Evolutionary conservation across 495 filamentous ascomycete genomes (phyloP).

Genomic region (Trichoderma orchidacearum): DNA sequence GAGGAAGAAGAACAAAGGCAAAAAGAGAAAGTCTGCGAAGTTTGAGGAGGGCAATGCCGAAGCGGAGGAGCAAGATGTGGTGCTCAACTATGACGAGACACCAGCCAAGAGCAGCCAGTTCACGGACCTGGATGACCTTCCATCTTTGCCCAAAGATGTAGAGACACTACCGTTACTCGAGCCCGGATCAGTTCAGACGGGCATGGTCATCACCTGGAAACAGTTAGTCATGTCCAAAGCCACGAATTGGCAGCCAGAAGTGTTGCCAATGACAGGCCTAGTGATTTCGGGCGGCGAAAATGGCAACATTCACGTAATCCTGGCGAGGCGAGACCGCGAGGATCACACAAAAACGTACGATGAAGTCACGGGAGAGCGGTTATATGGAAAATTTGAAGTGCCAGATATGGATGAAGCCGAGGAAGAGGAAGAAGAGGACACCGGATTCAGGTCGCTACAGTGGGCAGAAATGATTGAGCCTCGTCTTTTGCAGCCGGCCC

Average conservation of each 20-base stretch:
- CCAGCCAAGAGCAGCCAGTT: constrained; percentile 16
- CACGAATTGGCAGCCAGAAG: constrained; percentile 64
- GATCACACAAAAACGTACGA: constrained; percentile 31
- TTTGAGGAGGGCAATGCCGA: constrained; percentile 5
- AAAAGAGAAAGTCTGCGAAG: constrained; percentile 7
- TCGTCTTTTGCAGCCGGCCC: constrained; percentile 20
- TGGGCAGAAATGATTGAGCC: constrained; percentile 31
- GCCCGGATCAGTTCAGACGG: constrained; percentile 37
- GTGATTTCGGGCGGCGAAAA: constrained; percentile 37
- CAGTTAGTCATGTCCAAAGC: constrained; percentile 57
- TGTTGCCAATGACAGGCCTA: constrained; percentile 54
- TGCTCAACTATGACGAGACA: constrained; percentile 12
- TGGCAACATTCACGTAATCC: constrained; percentile 37
- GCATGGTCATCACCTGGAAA: constrained; percentile 70
- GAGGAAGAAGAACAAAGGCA: not conserved
- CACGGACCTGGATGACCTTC: constrained; percentile 44
- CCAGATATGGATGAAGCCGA: constrained; percentile 19
- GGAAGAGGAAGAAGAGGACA: constrained; percentile 21
- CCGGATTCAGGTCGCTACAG: constrained; percentile 21
- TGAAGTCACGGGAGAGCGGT: constrained; percentile 21
- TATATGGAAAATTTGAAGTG: constrained; percentile 34
- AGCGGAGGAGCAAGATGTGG: not conserved
- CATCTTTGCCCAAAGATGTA: constrained; percentile 50
- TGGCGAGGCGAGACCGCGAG: constrained; percentile 57
- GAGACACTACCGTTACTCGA: constrained; percentile 38